Evolutionary conservation across 2,329 filamentous ascomycete genomes (phyloP).

Genomic region (Fusarium sp.): DNA sequence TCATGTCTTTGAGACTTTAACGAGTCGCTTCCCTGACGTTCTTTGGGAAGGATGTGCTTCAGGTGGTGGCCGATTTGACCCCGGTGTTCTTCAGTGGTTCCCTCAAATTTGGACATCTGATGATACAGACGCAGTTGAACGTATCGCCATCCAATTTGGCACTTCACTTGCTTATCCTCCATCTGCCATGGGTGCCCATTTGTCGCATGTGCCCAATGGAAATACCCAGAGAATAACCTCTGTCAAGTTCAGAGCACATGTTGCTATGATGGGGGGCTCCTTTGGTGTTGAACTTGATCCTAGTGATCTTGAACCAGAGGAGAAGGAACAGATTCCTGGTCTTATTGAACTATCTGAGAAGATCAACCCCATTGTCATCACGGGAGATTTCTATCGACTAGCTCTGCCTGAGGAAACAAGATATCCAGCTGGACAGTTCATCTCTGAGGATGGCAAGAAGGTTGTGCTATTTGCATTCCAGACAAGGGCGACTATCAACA

Average conservation of each 20-base stretch:
- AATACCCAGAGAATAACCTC: slow-evolving; percentile 66
- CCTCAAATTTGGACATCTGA: slow-evolving; percentile 75
- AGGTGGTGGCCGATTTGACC: slow-evolving; percentile 73
- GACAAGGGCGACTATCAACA: slow-evolving; percentile 60
- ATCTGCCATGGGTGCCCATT: slow-evolving; percentile 73
- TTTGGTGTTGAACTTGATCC: slow-evolving; percentile 76
- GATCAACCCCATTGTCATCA: slow-evolving; percentile 69
- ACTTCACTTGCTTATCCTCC: slow-evolving; percentile 72
- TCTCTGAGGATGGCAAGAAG: slow-evolving; percentile 61
- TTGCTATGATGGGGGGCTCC: slow-evolving; percentile 76
- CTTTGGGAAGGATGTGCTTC: slow-evolving; percentile 76
- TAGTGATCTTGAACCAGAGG: slow-evolving; percentile 60
- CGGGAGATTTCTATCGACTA: slow-evolving; percentile 70
- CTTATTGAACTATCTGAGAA: slow-evolving; percentile 66
- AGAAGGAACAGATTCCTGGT: slow-evolving; percentile 63
- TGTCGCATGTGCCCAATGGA: slow-evolving; percentile 71
- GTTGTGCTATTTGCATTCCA: slow-evolving; percentile 72
- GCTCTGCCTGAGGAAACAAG: slow-evolving; percentile 68
- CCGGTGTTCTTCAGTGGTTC: slow-evolving; percentile 73
- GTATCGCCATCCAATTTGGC: slow-evolving; percentile 72
- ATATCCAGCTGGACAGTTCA: slow-evolving; percentile 71
- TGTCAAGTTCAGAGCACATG: slow-evolving; percentile 70
- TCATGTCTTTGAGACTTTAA: slow-evolving; percentile 70
- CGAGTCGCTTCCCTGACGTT: slow-evolving; percentile 69
- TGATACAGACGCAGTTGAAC: slow-evolving; percentile 71